Percentiles rank a stretch among this genome's conserved stretches.
phyloP scores from a whole-genome alignment of 2,329 filamentous ascomycete species.

The Trichoderma semiorbis region DNA sequence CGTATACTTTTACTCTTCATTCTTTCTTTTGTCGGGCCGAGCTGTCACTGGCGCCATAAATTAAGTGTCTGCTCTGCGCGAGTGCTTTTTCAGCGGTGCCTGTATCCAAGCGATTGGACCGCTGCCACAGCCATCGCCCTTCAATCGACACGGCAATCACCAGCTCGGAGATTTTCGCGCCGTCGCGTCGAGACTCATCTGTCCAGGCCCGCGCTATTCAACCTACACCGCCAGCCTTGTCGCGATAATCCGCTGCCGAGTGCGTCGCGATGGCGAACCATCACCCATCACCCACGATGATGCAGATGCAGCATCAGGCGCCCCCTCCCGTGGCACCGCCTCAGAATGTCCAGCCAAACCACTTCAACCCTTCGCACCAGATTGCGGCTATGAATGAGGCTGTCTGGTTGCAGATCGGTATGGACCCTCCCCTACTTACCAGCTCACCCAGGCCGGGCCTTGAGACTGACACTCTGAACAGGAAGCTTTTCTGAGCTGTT shows the following conservation, averaged over 20 bases:
- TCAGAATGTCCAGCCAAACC: slow-evolving; percentile 53
- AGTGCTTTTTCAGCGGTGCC: neutral
- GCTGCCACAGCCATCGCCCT: neutral
- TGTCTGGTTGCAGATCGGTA: slow-evolving; percentile 93
- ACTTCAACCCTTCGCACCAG: slow-evolving; percentile 67
- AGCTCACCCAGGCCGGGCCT: neutral
- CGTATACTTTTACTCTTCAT: neutral
- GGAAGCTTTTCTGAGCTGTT: slow-evolving; percentile 84
- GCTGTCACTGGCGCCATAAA: neutral
- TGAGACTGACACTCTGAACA: slow-evolving; percentile 36
- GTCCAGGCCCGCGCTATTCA: slow-evolving; percentile 7
- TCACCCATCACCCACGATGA: slow-evolving; percentile 77
- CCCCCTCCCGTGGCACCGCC: slow-evolving; percentile 58
- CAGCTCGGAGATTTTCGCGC: neutral
- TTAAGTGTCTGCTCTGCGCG: slow-evolving; percentile 11
- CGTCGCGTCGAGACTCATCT: slow-evolving; percentile 15
- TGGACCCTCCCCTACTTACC: slow-evolving; percentile 28
- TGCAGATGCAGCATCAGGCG: slow-evolving; percentile 57
- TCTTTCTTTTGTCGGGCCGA: neutral
- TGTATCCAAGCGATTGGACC: slow-evolving; percentile 12
- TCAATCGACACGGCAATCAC: neutral
- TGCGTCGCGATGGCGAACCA: slow-evolving; percentile 64
- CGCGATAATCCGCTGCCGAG: slow-evolving; percentile 20
- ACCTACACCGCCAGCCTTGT: slow-evolving; percentile 20
- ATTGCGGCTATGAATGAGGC: slow-evolving; percentile 77